Evolutionary conservation across 768 basidiomycete genomes (phyloP).

Genomic region (Kwoniella heveanensis): DNA sequence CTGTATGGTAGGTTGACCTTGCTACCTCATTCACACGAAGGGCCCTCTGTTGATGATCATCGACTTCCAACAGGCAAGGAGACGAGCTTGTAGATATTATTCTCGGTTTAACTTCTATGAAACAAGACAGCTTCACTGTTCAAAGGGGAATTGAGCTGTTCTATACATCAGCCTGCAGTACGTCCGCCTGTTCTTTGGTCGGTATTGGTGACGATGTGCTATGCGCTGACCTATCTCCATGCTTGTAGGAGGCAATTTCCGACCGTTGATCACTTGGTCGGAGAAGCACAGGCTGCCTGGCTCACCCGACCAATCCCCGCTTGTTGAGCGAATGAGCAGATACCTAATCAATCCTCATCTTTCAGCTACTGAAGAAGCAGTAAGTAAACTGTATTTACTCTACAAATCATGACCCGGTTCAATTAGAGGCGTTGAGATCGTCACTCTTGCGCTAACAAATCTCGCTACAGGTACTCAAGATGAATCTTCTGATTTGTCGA

Average conservation of each 20-base stretch:
- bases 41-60: not conserved
- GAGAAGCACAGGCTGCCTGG: constrained; percentile 5
- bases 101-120: not conserved
- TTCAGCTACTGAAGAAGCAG: not conserved
- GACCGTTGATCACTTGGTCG: constrained; percentile 23
- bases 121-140: constrained; percentile 1
- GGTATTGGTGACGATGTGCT: too few species aligned
- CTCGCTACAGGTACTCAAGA: constrained; percentile 9
- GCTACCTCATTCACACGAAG: not conserved
- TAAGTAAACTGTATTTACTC: too few species aligned
- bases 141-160: constrained; percentile 31
- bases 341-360: constrained; percentile 17
- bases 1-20: constrained; percentile 20
- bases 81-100: constrained; percentile 32
- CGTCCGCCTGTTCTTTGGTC: constrained; percentile 8
- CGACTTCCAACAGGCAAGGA: constrained; percentile 23
- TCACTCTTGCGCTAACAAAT: too few species aligned
- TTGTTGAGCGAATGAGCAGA: constrained; percentile 30
- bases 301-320: constrained; percentile 24
- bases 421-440: too few species aligned
- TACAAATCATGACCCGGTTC: too few species aligned
- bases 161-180: constrained; percentile 29
- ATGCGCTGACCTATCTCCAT: too few species aligned
- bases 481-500: constrained; percentile 25
- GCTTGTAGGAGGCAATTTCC: constrained; percentile 20